Evolutionary conservation across 2,329 filamentous ascomycete species (phyloP).

Genomic region (Arthrobotrys pseudoclavata): DNA sequence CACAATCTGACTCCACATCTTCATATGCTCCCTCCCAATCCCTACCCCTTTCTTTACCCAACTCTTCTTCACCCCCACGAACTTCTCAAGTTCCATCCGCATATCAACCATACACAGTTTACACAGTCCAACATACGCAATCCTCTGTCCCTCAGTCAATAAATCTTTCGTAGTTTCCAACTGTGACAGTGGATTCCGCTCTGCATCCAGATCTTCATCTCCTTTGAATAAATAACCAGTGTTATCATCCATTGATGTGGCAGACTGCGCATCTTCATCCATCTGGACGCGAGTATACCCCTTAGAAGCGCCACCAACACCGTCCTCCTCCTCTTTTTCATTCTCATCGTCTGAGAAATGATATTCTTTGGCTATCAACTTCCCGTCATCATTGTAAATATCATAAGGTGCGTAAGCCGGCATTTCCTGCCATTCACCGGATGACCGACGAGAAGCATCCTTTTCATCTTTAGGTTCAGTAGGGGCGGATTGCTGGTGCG

Average conservation of each 20-base stretch:
- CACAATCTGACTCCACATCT: conserved; percentile 98
- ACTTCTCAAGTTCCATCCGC: conserved; percentile 75
- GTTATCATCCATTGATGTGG: conserved; percentile 96
- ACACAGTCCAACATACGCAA: conserved; percentile 94
- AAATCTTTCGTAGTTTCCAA: conserved; percentile 96
- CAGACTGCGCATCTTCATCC: conserved; percentile 93
- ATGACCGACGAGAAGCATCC: conserved; percentile 69
- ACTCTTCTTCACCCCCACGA: conserved; percentile 73
- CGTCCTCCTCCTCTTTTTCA: conserved; percentile 68
- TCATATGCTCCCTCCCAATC: conserved; percentile 80
- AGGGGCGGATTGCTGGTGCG: conserved; percentile 80
- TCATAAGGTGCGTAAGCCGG: conserved; percentile 92
- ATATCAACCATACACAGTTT: conserved; percentile 84
- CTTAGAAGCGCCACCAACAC: conserved; percentile 88
- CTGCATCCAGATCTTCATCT: conserved; percentile 80
- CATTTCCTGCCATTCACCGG: conserved; percentile 92
- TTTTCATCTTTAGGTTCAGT: conserved; percentile 69
- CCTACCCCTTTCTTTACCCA: conserved; percentile 78
- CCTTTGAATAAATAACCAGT: conserved; percentile 95
- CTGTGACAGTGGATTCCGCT: conserved; percentile 84
- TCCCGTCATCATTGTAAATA: conserved; percentile 94
- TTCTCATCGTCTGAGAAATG: conserved; percentile 77
- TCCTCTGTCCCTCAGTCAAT: conserved; percentile 92
- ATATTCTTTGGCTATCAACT: conserved; percentile 84
- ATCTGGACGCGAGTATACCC: conserved; percentile 95